Evolutionary conservation across 202 grass and related monocot genomes (phyloP).

Genomic region (Miscanthus sacchariflorus): DNA sequence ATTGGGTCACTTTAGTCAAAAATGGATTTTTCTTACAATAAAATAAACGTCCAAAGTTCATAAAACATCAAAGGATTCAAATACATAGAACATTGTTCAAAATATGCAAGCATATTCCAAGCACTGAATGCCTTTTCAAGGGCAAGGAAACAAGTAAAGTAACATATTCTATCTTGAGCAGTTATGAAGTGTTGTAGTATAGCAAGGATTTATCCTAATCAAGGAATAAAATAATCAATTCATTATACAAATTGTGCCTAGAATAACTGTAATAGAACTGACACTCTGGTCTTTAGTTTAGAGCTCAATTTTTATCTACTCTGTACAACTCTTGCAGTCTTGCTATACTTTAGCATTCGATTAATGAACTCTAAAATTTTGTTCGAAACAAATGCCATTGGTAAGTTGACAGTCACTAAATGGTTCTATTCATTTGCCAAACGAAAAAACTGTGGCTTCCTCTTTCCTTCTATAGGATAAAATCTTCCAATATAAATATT

Average conservation of each 20-base stretch:
- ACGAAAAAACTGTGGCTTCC: constrained; percentile 10
- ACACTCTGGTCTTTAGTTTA: not conserved
- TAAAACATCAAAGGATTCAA: not conserved
- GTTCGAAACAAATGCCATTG: not conserved
- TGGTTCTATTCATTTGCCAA: constrained; percentile 10
- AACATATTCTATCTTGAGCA: not conserved
- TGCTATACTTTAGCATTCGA: constrained; percentile 24
- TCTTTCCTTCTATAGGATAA: not conserved
- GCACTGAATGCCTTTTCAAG: constrained; percentile 4
- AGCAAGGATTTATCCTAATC: not conserved
- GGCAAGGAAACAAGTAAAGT: constrained; percentile 5
- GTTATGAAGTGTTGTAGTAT: not conserved
- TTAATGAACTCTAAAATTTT: constrained; percentile 17
- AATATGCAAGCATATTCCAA: constrained; percentile 6
- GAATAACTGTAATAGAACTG: not conserved
- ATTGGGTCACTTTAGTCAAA: not conserved
- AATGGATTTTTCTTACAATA: not conserved
- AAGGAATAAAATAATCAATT: constrained; percentile 6
- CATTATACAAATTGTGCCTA: not conserved
- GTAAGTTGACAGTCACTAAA: not conserved
- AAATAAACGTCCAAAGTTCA: not conserved
- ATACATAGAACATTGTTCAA: not conserved
- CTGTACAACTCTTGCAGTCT: not conserved
- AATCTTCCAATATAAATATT: not conserved
- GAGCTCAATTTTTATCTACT: constrained; percentile 1